Evolutionary conservation across 345 rosid species (phyloP), one percentile per base, ranked within the genome.

Genomic region (Corchorus capsularis): DNA sequence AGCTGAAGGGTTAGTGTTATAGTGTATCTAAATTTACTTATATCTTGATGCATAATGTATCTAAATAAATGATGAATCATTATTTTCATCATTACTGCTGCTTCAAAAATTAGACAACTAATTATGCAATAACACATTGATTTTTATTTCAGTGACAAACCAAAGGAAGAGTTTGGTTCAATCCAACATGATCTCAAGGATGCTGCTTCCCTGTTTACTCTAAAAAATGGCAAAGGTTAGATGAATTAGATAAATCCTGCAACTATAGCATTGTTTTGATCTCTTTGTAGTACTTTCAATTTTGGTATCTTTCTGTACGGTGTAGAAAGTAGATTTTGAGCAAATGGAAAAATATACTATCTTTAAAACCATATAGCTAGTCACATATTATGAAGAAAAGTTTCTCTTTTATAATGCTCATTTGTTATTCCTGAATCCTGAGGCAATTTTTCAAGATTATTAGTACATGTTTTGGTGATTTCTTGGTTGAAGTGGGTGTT

Each of bases 141-240:
- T 71, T 46, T 71, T 46, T 32, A 3, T 45, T 73, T 61, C 76
- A 73, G 76, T 73, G 76, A 61, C 2, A 47, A 73, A 45, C 53
- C 4, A 12, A 47, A 16, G 22, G 47, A 45, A 73, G 55, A 19
- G 20, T 8, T 6, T 4, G 46, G 15, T 6, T 47, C 68, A 60
- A 10, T 17, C 14, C 67, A 16, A 46, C 68, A 73, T 59, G 68
- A 61, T 16, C 32, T 61, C 19, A 47, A 61, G 41, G 46, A 35
- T 46, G 55, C 43, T 43, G 57, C 69, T 46, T 60, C 76, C 55
- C 20, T 22, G 76, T 60, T 60, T 27, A 15, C 43, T 43, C 54
- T 46, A 27, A 73, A 34, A 43, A 73, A 47, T 61, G 57, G 17
- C 46, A 32, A 32, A 12, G 15, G 27, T 46, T 61, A 61, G 68